phyloP scores from a whole-genome alignment of 805 yeast species.

The Candida tibetensis region DNA sequence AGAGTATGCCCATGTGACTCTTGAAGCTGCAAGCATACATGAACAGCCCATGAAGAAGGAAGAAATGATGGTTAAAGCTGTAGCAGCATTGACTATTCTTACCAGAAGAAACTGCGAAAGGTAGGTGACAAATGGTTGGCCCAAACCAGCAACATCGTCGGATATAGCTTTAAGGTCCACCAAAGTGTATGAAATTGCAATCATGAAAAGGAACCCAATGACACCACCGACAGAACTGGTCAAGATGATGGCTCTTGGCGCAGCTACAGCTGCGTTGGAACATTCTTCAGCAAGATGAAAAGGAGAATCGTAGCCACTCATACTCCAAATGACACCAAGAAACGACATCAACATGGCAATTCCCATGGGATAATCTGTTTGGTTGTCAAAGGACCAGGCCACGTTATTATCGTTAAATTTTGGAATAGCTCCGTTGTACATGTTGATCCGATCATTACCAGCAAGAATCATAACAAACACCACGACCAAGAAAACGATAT shows the following conservation, averaged over 20 bases:
- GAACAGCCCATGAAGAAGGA: slow-evolving; percentile 52
- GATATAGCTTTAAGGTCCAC: slow-evolving; percentile 48
- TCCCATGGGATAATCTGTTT: slow-evolving; percentile 64
- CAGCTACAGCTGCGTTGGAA: slow-evolving; percentile 58
- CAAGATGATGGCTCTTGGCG: slow-evolving; percentile 65
- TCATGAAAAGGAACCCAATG: slow-evolving; percentile 55
- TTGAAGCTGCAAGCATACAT: slow-evolving; percentile 64
- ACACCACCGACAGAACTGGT: slow-evolving; percentile 55
- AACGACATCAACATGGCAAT: slow-evolving; percentile 55
- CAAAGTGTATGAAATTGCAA: slow-evolving; percentile 60
- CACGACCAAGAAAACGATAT: slow-evolving; percentile 47
- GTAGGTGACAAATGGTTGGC: slow-evolving; percentile 61
- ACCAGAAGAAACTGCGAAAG: slow-evolving; percentile 47
- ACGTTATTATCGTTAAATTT: slow-evolving; percentile 47
- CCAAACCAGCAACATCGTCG: slow-evolving; percentile 45
- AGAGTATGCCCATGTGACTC: slow-evolving; percentile 66
- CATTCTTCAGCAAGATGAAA: slow-evolving; percentile 76
- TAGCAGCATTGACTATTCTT: slow-evolving; percentile 40
- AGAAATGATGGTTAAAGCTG: slow-evolving; percentile 39
- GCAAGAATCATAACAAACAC: slow-evolving; percentile 55
- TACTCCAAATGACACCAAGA: slow-evolving; percentile 65
- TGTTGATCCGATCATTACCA: slow-evolving; percentile 43
- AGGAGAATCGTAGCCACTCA: slow-evolving; percentile 75
- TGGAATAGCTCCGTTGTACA: slow-evolving; percentile 29
- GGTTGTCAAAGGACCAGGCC: slow-evolving; percentile 58